These are phyloP conservation scores for Arthromyces matolae DNA, from an alignment of 768 basidiomycete genomes.

Conservation along the genomic window DNA sequence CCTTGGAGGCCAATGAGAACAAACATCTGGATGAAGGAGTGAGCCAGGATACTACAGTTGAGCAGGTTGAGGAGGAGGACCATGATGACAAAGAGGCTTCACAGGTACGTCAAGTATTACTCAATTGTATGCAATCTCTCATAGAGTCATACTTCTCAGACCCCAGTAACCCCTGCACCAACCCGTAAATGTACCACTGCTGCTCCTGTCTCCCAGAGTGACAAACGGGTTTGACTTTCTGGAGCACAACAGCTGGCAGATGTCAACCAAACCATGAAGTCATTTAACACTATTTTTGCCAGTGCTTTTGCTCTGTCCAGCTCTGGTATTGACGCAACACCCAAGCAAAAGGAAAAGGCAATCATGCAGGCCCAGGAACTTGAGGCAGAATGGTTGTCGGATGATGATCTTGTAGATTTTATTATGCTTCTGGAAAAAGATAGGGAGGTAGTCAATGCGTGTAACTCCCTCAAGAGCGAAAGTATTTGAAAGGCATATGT, in stretches of 20 bases:
- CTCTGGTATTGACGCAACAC: neutral
- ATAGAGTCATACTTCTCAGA: too few species aligned
- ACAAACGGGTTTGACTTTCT: neutral
- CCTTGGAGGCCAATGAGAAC: too few species aligned
- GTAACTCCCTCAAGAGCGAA: neutral
- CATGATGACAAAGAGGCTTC: too few species aligned
- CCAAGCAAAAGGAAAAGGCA: neutral
- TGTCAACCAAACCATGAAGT: neutral
- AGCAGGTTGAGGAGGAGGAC: too few species aligned
- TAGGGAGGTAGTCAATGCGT: neutral
- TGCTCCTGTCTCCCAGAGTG: neutral
- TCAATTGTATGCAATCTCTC: too few species aligned
- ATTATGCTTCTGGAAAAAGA: conserved; percentile 3
- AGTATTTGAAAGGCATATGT: conserved; percentile 1
- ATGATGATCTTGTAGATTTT: neutral
- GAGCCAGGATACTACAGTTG: too few species aligned
- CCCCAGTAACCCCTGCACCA: neutral
- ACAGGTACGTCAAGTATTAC: too few species aligned
- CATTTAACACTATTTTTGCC: neutral
- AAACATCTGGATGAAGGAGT: too few species aligned
- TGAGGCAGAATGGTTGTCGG: conserved; percentile 4
- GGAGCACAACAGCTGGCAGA: neutral
- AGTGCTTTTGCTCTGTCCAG: neutral
- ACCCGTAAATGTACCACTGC: neutral
- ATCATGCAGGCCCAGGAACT: neutral